Evolutionary conservation across 176 grass and related monocot genomes (phyloP).

Genomic region (Oryza punctata): DNA sequence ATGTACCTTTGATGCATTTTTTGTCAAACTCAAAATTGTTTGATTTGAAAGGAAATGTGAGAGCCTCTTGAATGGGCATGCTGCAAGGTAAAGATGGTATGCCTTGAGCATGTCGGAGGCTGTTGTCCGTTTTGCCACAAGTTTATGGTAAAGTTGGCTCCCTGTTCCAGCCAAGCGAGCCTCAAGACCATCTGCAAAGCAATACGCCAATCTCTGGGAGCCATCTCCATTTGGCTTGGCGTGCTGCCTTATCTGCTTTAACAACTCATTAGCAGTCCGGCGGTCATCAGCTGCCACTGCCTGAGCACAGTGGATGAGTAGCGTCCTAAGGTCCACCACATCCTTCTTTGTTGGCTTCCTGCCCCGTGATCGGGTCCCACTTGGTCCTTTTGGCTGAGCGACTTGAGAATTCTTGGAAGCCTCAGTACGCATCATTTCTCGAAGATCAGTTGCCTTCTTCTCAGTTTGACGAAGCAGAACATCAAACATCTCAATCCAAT

Average conservation of each 20-base stretch:
- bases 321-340: conserved; percentile 86
- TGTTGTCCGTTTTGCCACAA: conserved; percentile 84
- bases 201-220: conserved; percentile 78
- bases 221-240: conserved; percentile 73
- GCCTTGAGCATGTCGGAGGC: conserved; percentile 93
- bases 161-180: conserved; percentile 92
- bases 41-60: conserved; percentile 97
- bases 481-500: conserved; percentile 85
- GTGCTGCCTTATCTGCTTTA: conserved; percentile 94
- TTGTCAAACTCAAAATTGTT: conserved; percentile 77
- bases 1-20: conserved; percentile 83
- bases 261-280: conserved; percentile 72
- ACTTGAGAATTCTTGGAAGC: conserved; percentile 59
- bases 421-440: conserved; percentile 72
- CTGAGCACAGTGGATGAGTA: conserved; percentile 92
- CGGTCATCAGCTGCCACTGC: conserved; percentile 92
- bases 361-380: conserved; percentile 49
- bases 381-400: conserved; percentile 50
- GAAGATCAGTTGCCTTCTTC: conserved; percentile 69
- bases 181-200: conserved; percentile 91
- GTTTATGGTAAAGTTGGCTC: conserved; percentile 80
- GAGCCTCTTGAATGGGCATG: conserved; percentile 91
- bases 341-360: conserved; percentile 88
- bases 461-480: conserved; percentile 68
- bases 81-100: conserved; percentile 92